A percentile compares a stretch with the other conserved stretches of the same genome.
Evolutionary conservation across 2,329 filamentous ascomycete genomes (phyloP).

Genomic region (Ophiostoma montium): DNA sequence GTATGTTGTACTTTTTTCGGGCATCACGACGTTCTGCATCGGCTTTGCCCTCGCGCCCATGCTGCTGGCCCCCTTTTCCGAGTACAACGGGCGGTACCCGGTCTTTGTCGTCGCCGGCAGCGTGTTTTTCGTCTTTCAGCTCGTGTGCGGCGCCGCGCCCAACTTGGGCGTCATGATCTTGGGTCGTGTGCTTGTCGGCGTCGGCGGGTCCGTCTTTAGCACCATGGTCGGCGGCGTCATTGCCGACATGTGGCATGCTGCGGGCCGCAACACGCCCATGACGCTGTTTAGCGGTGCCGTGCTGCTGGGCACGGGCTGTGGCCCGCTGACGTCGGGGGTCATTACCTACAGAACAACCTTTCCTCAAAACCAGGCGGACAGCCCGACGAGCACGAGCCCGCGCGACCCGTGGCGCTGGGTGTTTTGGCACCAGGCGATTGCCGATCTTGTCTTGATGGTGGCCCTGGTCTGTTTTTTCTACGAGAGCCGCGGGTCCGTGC

Average conservation of each 20-base stretch:
- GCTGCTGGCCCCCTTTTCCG: constrained; percentile 74
- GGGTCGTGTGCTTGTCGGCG: constrained; percentile 64
- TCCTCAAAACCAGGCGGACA: constrained; percentile 10
- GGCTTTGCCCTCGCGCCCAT: constrained; percentile 78
- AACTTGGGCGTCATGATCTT: constrained; percentile 60
- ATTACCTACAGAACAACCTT: constrained; percentile 46
- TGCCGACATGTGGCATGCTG: constrained; percentile 66
- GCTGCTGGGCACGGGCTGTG: constrained; percentile 64
- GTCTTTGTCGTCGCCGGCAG: constrained; percentile 65
- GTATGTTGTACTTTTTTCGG: constrained; percentile 44
- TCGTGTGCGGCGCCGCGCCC: constrained; percentile 57
- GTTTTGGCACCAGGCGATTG: constrained; percentile 73
- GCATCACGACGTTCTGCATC: constrained; percentile 68
- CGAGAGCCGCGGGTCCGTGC: constrained; percentile 69
- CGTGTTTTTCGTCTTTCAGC: constrained; percentile 56
- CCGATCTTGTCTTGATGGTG: constrained; percentile 47
- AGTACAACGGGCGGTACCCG: constrained; percentile 74
- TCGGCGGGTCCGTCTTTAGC: constrained; percentile 65
- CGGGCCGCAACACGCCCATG: constrained; percentile 80
- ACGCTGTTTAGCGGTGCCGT: constrained; percentile 71
- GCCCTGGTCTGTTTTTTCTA: constrained; percentile 57
- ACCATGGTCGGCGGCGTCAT: constrained; percentile 91
- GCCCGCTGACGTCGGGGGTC: constrained; percentile 57
- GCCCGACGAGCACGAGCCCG: constrained; percentile 14
- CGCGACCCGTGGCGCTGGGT: constrained; percentile 63